Base-by-base conservation (phyloP, 2,329 filamentous ascomycete species). In the Neofusicoccum parvum region DNA sequence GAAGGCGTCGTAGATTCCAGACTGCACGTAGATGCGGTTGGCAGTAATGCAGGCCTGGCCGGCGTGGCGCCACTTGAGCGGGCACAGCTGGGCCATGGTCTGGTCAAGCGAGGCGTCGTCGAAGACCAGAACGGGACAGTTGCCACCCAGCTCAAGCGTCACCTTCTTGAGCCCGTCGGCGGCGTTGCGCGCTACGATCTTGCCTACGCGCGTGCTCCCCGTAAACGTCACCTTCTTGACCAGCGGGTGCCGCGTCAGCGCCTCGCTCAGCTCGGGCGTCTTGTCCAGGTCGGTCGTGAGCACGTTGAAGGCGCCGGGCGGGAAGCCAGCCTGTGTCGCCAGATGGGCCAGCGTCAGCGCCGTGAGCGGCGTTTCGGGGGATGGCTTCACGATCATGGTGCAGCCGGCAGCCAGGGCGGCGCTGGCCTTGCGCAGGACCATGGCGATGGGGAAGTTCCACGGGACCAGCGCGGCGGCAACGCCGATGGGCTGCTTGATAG, bases 401-500 rank as follows among this genome's bases (percentile, higher is more conserved):
- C 76, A 77, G 39, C 75, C 75, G 3, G 74, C 73, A 14, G 72
- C 72, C 14, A 77, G 72, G 11, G 75, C 74, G 45, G 78, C 76
- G 17, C 72, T 75, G 49, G 73, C 74, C 59, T 77, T 78, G 48
- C 63, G 51, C 36, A 75, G 73, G 37, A 75, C 76, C 41, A 78
- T 74, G 7, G 78, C 63, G 14, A 87, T 10, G 76, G 77, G 20
- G 72, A 76, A 62, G 37, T 81, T 80, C 78, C 79, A 81, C 0
- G 79, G 76, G 15, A 78, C 77, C 45, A 82, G 79, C 2, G 77
- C 78, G 3, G 76, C 79, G 7, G 75, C 78, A 12, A 81, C 80
- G 63, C 80, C 78, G 7, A 78, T 68, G 11, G 80, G 80, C 68
- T 81, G 89, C 80, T 94, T 94, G 70, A 93, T 85, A 0, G 88